Evolutionary conservation across 2,329 filamentous ascomycete species (phyloP), one percentile per base, ranked within the genome.

Genomic region (Penicillium concentricum): DNA sequence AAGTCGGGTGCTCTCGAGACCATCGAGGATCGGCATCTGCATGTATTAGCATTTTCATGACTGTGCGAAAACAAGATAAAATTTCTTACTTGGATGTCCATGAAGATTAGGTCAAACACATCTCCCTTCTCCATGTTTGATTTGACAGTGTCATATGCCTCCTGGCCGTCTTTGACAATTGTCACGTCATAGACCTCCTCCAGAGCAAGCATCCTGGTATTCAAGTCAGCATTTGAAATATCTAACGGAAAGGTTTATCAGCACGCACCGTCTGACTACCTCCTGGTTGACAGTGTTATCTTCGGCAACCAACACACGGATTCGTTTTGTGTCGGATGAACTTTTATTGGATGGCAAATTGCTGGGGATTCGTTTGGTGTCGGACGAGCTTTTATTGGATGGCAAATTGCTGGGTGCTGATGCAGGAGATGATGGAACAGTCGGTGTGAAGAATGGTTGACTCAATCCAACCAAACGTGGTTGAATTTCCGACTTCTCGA

Each of bases 21-120:
- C 92, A 68, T 96, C 92, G 15, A 97, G 82, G 61, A 94, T 95
- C 4, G 92, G 92, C 92, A 97, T 97, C 75, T 85, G 22, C 2
- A 13, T 16, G 5, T 5, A 30, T 62, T 45, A 61, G 57, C 24
- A 16, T n/a, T 2, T 30, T 45, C 22, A 16, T n/a, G 8, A 39
- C 2, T 2, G 1, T 24, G 2, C 2, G 15, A 8, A 8, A 24
- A 5, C 13, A 9, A 26, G 13, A 26, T 5, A 26, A 26, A 1
- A 2, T 5, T 9, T 8, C 28, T 15, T 57, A 68, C 66, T 56
- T 68, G 91, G 8, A 96, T 88, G 67, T 97, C 92, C 92, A 96
- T 97, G 69, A 96, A 94, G 61, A 97, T 93, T 26, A 97, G 81
- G 64, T 96, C 91, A 70, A 93, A 96, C 2, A 83, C 83, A 53